Percentiles rank a stretch among this genome's conserved stretches.
These are phyloP conservation scores for Ochetophila trinervis DNA, from an alignment of 306 rosid species.

Conservation along the genomic window DNA sequence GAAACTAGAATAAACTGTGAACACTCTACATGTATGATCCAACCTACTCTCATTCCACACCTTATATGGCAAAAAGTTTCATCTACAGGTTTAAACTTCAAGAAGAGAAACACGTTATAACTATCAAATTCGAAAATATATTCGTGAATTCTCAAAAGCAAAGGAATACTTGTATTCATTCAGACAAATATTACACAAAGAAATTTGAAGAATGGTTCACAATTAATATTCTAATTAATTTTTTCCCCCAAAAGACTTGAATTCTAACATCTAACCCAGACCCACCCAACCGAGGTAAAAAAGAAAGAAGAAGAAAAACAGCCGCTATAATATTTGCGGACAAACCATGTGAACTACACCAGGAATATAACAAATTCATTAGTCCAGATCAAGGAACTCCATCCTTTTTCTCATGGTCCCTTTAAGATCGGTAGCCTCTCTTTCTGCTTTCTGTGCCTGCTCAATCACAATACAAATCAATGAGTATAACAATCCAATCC, in stretches of 20 bases:
- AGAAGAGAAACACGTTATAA: too few species aligned
- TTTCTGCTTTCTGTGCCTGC: conserved; percentile 89
- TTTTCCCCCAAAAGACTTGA: conserved; percentile 2
- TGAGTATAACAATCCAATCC: neutral
- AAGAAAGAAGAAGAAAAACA: conserved; percentile 4
- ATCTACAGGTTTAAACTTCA: too few species aligned
- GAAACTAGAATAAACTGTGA: too few species aligned
- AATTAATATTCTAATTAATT: conserved; percentile 22
- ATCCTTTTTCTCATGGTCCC: conserved; percentile 89
- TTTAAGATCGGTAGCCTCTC: conserved; percentile 87
- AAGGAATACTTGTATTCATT: conserved; percentile 17
- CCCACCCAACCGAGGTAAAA: conserved; percentile 13
- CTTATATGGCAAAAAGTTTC: too few species aligned
- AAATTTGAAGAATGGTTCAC: conserved; percentile 31
- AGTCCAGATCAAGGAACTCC: conserved; percentile 91
- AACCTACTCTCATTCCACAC: too few species aligned
- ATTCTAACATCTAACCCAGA: conserved; percentile 22
- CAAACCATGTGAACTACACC: conserved; percentile 21
- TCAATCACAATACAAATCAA: conserved; percentile 11
- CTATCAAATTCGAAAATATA: too few species aligned
- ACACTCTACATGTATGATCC: too few species aligned
- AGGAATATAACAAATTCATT: conserved; percentile 2
- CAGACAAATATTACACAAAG: conserved; percentile 40
- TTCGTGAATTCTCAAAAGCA: too few species aligned
- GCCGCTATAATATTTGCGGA: conserved; percentile 68